Conservation (phyloP, 495 filamentous ascomycete species). For the Chaetomium fimeti region DNA sequence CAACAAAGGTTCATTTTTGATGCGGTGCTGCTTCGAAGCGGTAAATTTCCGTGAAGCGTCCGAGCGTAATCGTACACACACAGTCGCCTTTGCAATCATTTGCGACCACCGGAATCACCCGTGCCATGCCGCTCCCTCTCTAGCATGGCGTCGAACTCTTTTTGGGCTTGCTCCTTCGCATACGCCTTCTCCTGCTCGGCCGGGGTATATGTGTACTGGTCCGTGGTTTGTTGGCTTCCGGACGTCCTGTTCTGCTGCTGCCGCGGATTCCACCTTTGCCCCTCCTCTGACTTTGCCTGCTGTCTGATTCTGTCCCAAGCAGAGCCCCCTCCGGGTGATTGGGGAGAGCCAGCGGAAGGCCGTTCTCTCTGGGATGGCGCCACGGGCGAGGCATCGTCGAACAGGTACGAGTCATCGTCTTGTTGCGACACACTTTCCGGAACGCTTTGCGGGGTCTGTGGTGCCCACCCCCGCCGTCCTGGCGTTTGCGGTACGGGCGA, state of each 20-base stretch:
- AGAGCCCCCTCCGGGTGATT: slow-evolving; percentile 25
- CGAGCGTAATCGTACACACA: neutral
- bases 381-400: slow-evolving; percentile 45
- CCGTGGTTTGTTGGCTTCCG: slow-evolving; percentile 21
- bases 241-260: slow-evolving; percentile 4
- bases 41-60: too few relatives aligned
- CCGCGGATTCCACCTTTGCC: slow-evolving; percentile 3
- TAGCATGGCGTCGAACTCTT: slow-evolving; percentile 49
- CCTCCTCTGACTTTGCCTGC: slow-evolving; percentile 14
- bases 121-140: slow-evolving; percentile 40
- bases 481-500: slow-evolving; percentile 4
- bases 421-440: slow-evolving; percentile 10
- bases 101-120: slow-evolving; percentile 21
- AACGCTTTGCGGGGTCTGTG: neutral
- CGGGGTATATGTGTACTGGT: slow-evolving; percentile 38
- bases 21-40: neutral
- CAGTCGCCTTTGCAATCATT: neutral
- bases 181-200: slow-evolving; percentile 39
- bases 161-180: slow-evolving; percentile 46
- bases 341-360: neutral
- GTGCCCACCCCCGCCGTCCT: neutral
- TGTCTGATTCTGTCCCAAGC: slow-evolving; percentile 45
- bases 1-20: neutral
- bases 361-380: slow-evolving; percentile 26
- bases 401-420: slow-evolving; percentile 38